Conservation (phyloP, 441 rosid genomes). For the Jatropha multifida region DNA sequence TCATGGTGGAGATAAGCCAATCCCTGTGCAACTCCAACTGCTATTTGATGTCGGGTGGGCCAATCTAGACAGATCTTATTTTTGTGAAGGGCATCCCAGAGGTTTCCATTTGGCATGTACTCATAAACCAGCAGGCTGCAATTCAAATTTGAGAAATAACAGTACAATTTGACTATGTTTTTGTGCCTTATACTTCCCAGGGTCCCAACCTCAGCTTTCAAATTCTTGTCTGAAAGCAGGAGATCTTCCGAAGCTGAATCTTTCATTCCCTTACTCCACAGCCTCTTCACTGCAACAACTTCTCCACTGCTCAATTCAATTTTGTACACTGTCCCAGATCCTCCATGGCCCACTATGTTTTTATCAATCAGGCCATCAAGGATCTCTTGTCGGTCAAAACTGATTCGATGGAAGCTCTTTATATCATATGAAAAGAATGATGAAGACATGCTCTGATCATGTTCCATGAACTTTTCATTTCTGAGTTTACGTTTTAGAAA, state of each 20-base stretch:
- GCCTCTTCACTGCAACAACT: constrained; percentile 82
- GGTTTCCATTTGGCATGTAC: constrained; percentile 91
- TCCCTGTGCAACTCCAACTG: constrained; percentile 90
- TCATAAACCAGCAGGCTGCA: constrained; percentile 76
- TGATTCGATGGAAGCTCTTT: constrained; percentile 83
- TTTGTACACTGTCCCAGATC: constrained; percentile 80
- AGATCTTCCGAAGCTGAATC: constrained; percentile 53
- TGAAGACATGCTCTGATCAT: constrained; percentile 57
- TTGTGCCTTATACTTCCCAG: constrained; percentile 84
- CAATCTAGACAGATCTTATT: constrained; percentile 57
- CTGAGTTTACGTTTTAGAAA: constrained; percentile 53
- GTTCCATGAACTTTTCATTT: constrained; percentile 49
- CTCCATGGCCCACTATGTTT: constrained; percentile 91
- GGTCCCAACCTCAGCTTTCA: constrained; percentile 88
- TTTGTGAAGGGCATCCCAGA: constrained; percentile 83
- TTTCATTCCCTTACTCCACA: constrained; percentile 63
- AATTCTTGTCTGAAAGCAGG: constrained; percentile 44
- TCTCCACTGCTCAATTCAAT: constrained; percentile 66
- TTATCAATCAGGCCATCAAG: constrained; percentile 65
- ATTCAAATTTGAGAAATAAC: constrained; percentile 70
- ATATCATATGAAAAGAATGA: constrained; percentile 72
- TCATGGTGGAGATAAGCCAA: constrained; percentile 93
- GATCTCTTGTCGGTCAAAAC: constrained; percentile 69
- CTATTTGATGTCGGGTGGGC: constrained; percentile 87
- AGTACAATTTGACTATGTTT: constrained; percentile 80